Base-by-base conservation (phyloP, 2,329 filamentous ascomycete genomes). In the Fonsecaea nubica region DNA sequence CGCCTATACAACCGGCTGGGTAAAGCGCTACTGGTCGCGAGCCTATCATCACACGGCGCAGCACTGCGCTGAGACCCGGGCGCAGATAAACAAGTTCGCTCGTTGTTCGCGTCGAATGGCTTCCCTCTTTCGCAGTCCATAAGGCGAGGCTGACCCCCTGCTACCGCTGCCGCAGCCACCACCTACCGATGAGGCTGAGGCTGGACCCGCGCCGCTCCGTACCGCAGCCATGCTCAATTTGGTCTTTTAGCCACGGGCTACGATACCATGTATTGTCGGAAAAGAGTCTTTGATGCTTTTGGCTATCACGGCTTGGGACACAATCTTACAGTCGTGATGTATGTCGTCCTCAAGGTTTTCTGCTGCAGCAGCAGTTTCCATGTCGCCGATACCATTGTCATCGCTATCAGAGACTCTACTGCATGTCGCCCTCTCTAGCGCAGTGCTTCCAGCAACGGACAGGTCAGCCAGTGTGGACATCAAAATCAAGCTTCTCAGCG, bases 151-250 rank as follows among this genome's bases (percentile, higher is more conserved):
- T 42, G 12, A n/a, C 32, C 53, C 21, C 53, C 35, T 30, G 8
- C 53, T 50, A 9, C 18, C 18, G 6, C 18, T 8, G 42, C 18
- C 18, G 18, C 18, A 21, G 42, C 42, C 45, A 25, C 45, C 7
- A 21, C 18, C 21, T 33, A 35, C 10, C 21, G 18, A 42, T 45
- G 48, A 63, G 55, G 64, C 64, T 66, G 59, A 55, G 45, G 55
- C 56, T 40, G 42, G 30, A 42, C 45, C 54, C 38, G 58, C 58
- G 30, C 42, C 65, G 65, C 65, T 64, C 61, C 65, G 65, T 61
- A 67, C 65, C 60, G 60, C 55, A 50, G 56, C 61, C 58, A 60
- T 59, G 42, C 65, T 67, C 60, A 33, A 63, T 64, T 36, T 35
- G 61, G 65, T 15, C 45, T 2, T 10, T 21, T 25, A 8, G 45